These are phyloP conservation scores for Dittrichia graveolens DNA, from an alignment of 129 eudicot genomes.

Conservation along the genomic window DNA sequence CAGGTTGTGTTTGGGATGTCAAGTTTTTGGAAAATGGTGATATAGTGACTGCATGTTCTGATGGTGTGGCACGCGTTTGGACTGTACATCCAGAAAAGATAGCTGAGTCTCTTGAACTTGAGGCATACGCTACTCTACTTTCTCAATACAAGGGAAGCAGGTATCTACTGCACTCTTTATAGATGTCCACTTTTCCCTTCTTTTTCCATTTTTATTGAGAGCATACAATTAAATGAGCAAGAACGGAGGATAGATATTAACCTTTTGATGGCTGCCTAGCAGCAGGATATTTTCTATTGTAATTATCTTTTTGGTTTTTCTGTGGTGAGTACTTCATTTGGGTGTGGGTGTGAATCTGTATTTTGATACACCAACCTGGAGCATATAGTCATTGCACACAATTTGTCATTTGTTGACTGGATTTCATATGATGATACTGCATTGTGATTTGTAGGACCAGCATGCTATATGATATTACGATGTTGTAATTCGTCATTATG, in stretches of 20 bases:
- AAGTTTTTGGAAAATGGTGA: constrained; percentile 97
- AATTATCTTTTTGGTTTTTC: constrained; percentile 10
- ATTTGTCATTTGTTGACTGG: constrained; percentile 5
- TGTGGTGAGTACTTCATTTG: background rate
- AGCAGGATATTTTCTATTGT: background rate
- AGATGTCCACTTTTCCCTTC: background rate
- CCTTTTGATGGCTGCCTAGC: constrained; percentile 11
- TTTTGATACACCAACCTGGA: background rate
- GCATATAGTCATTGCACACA: background rate
- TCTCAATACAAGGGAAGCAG: constrained; percentile 80
- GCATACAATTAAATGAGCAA: background rate
- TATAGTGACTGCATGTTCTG: constrained; percentile 96
- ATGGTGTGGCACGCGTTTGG: constrained; percentile 96
- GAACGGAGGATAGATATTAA: constrained; percentile 11
- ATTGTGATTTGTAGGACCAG: constrained; percentile 7
- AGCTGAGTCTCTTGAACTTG: constrained; percentile 68
- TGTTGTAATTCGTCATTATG: background rate
- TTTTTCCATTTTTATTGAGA: background rate
- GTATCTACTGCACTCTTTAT: constrained; percentile 38
- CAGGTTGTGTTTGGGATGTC: constrained; percentile 99
- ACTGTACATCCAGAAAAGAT: constrained; percentile 57
- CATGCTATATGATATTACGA: background rate
- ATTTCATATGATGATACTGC: constrained; percentile 2
- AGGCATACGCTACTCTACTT: constrained; percentile 57
- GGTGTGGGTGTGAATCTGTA: background rate